Percentiles rank a stretch among this genome's conserved stretches.
These are phyloP conservation scores for Lonicera japonica DNA, from an alignment of 129 eudicot species.

Conservation along the genomic window DNA sequence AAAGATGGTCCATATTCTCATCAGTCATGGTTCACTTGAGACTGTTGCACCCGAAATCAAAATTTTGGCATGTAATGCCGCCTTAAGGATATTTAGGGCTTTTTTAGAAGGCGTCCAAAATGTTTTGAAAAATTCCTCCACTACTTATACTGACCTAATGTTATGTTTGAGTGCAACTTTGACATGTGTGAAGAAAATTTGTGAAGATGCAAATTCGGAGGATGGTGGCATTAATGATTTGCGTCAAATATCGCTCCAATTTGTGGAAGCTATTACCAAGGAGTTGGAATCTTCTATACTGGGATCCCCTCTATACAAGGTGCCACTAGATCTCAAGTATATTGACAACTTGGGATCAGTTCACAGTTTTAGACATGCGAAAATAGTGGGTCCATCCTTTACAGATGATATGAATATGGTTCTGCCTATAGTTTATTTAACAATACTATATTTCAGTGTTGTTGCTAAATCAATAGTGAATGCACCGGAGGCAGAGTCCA, in stretches of 20 bases:
- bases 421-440: slow-evolving; percentile 46
- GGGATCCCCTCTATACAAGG: slow-evolving; percentile 72
- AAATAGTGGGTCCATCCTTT: slow-evolving; percentile 13
- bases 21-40: slow-evolving; percentile 29
- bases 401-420: slow-evolving; percentile 31
- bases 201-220: slow-evolving; percentile 32
- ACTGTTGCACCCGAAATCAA: slow-evolving; percentile 21
- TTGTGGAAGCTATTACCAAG: slow-evolving; percentile 35
- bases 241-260: slow-evolving; percentile 30
- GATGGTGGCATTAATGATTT: slow-evolving; percentile 16
- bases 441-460: slow-evolving; percentile 33
- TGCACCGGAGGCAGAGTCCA: slow-evolving; percentile 15
- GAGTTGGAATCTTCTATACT: slow-evolving; percentile 51
- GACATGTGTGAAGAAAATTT: slow-evolving; percentile 32
- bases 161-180: slow-evolving; percentile 41
- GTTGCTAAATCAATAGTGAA: slow-evolving; percentile 21
- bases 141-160: slow-evolving; percentile 40
- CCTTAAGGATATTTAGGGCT: slow-evolving; percentile 45
- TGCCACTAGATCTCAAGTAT: slow-evolving; percentile 33
- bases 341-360: slow-evolving; percentile 15
- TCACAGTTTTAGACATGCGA: slow-evolving; percentile 10
- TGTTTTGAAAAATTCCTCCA: slow-evolving; percentile 27
- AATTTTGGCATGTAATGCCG: slow-evolving; percentile 30
- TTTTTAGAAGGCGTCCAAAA: slow-evolving; percentile 45
- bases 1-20: slow-evolving; percentile 36